These are phyloP conservation scores for Leccinum disarticulatum DNA, from an alignment of 768 basidiomycete species.

Conservation along the genomic window DNA sequence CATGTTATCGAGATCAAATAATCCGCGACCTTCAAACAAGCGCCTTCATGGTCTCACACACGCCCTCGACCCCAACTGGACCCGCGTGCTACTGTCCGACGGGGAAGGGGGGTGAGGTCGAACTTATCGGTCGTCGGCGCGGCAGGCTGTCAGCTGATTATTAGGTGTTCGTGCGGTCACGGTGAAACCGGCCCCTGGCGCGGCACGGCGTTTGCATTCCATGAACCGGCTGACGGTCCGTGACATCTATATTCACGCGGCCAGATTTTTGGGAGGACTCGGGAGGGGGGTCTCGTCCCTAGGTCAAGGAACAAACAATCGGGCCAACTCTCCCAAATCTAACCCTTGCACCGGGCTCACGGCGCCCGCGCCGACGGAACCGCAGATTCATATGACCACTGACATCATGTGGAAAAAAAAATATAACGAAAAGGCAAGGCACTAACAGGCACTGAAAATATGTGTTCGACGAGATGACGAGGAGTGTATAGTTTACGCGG, in stretches of 20 bases:
- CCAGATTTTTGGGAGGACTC: not conserved
- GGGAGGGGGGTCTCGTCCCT: not conserved
- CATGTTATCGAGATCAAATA: not conserved
- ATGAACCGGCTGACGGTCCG: not conserved
- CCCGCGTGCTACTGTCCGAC: not conserved
- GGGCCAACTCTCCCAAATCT: not conserved
- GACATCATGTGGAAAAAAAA: not conserved
- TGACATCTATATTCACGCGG: not conserved
- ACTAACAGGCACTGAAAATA: not conserved
- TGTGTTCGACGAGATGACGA: not conserved
- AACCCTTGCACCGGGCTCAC: not conserved
- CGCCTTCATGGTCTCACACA: not conserved
- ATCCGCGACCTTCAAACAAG: not conserved
- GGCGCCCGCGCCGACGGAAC: not conserved
- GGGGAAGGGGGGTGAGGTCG: not conserved
- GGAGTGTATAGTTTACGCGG: not conserved
- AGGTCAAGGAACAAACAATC: not conserved
- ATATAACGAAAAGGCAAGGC: not conserved
- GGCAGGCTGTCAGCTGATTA: not conserved
- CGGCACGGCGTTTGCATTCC: not conserved
- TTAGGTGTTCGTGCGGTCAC: not conserved
- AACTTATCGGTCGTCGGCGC: not conserved
- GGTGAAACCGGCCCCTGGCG: not conserved
- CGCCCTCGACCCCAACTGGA: not conserved
- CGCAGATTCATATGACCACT: not conserved